Percentiles rank a stretch among this genome's conserved stretches.
Conservation (phyloP, 306 rosid species). For the Castanea crenata region DNA sequence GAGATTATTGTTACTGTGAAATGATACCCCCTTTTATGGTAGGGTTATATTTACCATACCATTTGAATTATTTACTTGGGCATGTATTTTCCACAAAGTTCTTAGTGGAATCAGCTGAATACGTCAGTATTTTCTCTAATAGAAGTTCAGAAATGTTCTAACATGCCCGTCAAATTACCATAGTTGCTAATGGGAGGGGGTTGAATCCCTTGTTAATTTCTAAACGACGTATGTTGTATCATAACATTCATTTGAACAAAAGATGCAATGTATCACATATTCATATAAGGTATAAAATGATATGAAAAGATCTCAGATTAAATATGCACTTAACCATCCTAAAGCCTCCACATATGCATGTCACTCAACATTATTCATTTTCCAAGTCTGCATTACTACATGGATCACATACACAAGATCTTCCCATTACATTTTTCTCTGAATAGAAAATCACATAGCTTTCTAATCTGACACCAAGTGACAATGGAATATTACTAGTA, state of each 20-base stretch:
- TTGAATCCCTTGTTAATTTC: too few species aligned
- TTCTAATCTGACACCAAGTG: not conserved
- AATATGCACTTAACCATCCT: too few species aligned
- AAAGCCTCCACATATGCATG: too few species aligned
- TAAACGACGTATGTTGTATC: too few species aligned
- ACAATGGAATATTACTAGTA: not conserved
- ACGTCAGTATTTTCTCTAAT: not conserved
- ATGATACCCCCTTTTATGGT: not conserved
- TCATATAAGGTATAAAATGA: too few species aligned
- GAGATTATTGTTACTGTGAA: not conserved
- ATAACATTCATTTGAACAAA: not conserved
- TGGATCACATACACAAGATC: not conserved
- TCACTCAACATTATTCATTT: not conserved
- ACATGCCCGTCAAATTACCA: too few species aligned
- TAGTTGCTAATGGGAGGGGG: too few species aligned
- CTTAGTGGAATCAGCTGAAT: not conserved
- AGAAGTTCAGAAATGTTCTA: not conserved
- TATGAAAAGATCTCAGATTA: too few species aligned
- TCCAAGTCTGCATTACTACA: not conserved
- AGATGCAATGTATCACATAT: too few species aligned
- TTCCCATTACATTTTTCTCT: too few species aligned
- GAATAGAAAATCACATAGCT: constrained; percentile 7
- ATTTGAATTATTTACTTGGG: not conserved
- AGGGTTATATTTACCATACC: not conserved
- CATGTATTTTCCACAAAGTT: not conserved